Evolutionary conservation across 2,329 filamentous ascomycete genomes (phyloP), one percentile per base, ranked within the genome.

Genomic region (Pseudopyricularia javanii): DNA sequence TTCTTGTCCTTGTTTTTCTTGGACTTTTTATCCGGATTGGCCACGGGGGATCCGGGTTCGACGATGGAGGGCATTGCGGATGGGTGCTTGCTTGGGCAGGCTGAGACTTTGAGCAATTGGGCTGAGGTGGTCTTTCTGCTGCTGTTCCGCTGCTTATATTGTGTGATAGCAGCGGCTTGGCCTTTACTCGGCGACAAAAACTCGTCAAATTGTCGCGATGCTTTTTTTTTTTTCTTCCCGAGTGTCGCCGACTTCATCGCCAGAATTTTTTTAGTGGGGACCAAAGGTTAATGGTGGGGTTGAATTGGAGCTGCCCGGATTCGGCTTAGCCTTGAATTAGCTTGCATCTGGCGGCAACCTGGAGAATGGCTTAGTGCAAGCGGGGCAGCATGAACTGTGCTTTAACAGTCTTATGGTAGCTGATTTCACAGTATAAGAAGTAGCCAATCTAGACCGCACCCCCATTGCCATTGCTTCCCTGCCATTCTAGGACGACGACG

Each of bases 11-110:
- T 53, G 32, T 34, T 40, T 20, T 53, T 54, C 24, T 54, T 54
- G 34, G 50, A 49, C 56, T 70, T 70, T 61, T 71, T 71, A 7
- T 71, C 69, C 24, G 64, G 55, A 56, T 65, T 70, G 24, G 49
- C 11, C n/a, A 30, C 20, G 22, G 48, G 17, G 6, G 33, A 17
- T 17, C 37, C 49, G 33, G 43, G 30, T 14, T 49, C 32, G 7
- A 50, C 47, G 20, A 33, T 37, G 20, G 55, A 53, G 4, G 53
- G 55, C 56, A 57, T 57, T n/a, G 52, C 35, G 26, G 14, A 22
- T 30, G 26, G 30, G 30, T 22, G 11, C 40, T 24, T 45, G 7
- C 40, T 45, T 22, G 40, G 24, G 22, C 40, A 45, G 14, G 20
- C 40, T 6, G 17, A 20, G 1, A 5, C 14, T 26, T 3, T 11